These are phyloP conservation scores for Phytophthora pistaciae DNA, from an alignment of 352 stramenopile species.

Conservation along the genomic window DNA sequence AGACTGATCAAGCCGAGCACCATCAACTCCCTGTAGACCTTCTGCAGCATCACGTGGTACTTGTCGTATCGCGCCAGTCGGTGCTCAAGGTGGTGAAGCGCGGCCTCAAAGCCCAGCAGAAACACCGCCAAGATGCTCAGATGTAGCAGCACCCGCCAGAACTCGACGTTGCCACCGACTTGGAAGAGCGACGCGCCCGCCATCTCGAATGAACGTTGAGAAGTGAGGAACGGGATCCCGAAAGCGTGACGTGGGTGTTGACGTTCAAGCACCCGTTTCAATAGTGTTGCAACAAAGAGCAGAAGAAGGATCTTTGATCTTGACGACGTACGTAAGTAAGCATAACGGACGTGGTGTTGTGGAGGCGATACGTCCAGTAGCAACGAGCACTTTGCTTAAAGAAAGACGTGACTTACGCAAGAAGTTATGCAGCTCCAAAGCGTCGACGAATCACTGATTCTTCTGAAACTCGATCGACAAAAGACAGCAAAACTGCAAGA, in stretches of 20 bases:
- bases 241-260: background rate
- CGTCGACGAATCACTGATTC: background rate
- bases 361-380: background rate
- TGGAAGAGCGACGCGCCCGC: conserved; percentile 54
- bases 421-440: background rate
- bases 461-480: conserved; percentile 19
- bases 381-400: background rate
- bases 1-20: conserved; percentile 62
- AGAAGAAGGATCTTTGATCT: background rate
- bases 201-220: conserved; percentile 19
- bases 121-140: conserved; percentile 56
- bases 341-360: background rate
- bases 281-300: background rate
- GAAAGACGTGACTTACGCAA: conserved; percentile 1
- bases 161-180: conserved; percentile 64
- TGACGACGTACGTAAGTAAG: background rate
- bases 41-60: conserved; percentile 73
- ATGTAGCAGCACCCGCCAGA: conserved; percentile 55
- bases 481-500: background rate
- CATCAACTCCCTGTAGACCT: conserved; percentile 69
- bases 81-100: conserved; percentile 50
- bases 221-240: conserved; percentile 10
- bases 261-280: background rate
- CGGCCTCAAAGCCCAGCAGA: conserved; percentile 52
- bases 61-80: conserved; percentile 54